Conservation (phyloP, 1,284 basidiomycete genomes). For the Ceratobasidium sp. region DNA sequence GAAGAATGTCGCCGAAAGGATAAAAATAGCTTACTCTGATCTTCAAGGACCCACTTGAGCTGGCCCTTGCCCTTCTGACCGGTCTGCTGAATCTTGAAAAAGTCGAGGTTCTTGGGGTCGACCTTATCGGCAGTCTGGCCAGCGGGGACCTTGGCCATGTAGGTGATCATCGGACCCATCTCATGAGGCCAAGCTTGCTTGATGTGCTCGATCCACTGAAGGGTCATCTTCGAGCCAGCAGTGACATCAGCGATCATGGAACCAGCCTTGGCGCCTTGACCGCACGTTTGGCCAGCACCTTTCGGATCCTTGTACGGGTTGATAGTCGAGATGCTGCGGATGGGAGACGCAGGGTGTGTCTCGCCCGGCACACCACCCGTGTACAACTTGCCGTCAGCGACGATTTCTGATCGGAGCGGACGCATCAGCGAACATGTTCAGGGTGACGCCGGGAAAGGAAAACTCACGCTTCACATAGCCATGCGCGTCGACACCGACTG, state of each 20-base stretch:
- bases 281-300: conserved; percentile 74
- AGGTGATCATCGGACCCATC: conserved; percentile 77
- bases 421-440: background rate
- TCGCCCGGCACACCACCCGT: conserved; percentile 63
- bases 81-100: conserved; percentile 75
- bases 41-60: conserved; percentile 60
- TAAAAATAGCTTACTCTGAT: conserved; percentile 56
- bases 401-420: conserved; percentile 54
- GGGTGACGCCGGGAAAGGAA: background rate
- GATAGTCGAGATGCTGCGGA: conserved; percentile 70
- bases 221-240: conserved; percentile 71
- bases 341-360: conserved; percentile 62
- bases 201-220: conserved; percentile 58
- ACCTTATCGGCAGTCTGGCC: conserved; percentile 68
- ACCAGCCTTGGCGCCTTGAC: conserved; percentile 67
- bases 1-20: background rate
- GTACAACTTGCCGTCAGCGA: conserved; percentile 69
- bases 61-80: conserved; percentile 55
- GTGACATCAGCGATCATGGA: conserved; percentile 69
- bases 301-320: conserved; percentile 73
- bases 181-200: conserved; percentile 72
- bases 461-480: conserved; percentile 35
- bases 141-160: conserved; percentile 65
- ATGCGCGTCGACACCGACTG: conserved; percentile 26
- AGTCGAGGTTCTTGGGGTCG: conserved; percentile 69